phyloP scores from a whole-genome alignment of 208 protist genomes.

The Wallacemonas rigidus region DNA sequence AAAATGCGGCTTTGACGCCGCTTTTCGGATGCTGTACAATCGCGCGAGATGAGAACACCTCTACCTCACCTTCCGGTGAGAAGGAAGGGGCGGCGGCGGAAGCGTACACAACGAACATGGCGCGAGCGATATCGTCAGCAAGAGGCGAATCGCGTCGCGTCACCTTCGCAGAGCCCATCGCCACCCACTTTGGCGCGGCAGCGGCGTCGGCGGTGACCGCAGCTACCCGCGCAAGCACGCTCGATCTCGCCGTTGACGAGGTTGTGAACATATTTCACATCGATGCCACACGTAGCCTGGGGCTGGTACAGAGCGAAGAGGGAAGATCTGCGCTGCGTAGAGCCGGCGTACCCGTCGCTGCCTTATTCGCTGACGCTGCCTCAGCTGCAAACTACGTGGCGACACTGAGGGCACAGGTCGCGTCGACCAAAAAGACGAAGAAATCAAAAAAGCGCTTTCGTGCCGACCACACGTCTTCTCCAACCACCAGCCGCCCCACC shows the following conservation, averaged over 20 bases:
- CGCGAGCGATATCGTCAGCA: no score
- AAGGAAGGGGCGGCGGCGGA: no score
- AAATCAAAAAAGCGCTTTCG: neutral
- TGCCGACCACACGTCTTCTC: neutral
- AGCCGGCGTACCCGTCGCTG: neutral
- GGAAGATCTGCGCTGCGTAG: neutral
- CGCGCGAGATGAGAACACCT: no score
- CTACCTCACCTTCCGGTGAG: no score
- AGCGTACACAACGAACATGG: no score
- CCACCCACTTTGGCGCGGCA: neutral
- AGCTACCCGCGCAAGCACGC: neutral
- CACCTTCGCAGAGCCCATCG: constrained; percentile 7
- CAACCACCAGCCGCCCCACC: no score
- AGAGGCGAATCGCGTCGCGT: neutral
- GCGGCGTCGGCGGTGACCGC: neutral
- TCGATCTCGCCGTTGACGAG: neutral
- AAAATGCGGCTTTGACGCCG: constrained; percentile 66
- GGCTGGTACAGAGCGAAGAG: neutral
- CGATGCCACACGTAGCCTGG: neutral
- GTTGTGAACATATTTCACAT: neutral
- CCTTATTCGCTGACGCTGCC: neutral
- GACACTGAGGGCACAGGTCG: no score
- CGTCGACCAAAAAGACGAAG: neutral
- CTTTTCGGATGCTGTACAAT: constrained; percentile 46
- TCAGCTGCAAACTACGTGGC: neutral